phyloP scores from a whole-genome alignment of 306 rosid species.

The Hippophae rhamnoides region DNA sequence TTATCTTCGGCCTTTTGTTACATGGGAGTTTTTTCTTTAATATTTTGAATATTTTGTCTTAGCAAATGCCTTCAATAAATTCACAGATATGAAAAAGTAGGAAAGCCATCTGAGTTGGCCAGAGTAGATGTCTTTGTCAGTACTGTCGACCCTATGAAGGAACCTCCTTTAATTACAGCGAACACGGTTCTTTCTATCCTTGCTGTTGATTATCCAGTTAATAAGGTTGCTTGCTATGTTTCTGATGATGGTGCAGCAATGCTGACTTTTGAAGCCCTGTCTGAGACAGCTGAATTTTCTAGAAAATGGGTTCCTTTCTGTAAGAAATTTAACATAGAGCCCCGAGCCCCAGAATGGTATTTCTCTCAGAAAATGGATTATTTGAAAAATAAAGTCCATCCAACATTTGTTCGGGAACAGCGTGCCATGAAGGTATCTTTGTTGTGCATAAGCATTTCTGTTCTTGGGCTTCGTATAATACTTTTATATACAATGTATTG shows the following conservation, averaged over 20 bases:
- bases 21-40: background rate
- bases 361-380: conserved; percentile 80
- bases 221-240: conserved; percentile 93
- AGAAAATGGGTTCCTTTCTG: conserved; percentile 88
- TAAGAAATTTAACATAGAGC: conserved; percentile 73
- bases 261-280: conserved; percentile 98
- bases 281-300: conserved; percentile 91
- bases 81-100: conserved; percentile 93
- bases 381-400: conserved; percentile 83
- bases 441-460: background rate
- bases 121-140: conserved; percentile 76
- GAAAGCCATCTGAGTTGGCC: conserved; percentile 75
- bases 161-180: conserved; percentile 90
- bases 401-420: conserved; percentile 83
- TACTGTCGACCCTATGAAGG: conserved; percentile 96
- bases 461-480: background rate
- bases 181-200: conserved; percentile 94
- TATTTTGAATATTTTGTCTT: conserved; percentile 8
- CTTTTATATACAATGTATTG: background rate
- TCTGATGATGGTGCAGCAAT: conserved; percentile 99
- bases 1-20: too few species aligned
- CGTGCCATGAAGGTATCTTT: conserved; percentile 82
- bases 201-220: conserved; percentile 85
- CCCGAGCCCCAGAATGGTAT: conserved; percentile 95
- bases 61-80: conserved; percentile 1